These are phyloP conservation scores for Straminergon stramineum DNA, from an alignment of 225 moss, liverwort and hornwort genomes.

Conservation along the genomic window DNA sequence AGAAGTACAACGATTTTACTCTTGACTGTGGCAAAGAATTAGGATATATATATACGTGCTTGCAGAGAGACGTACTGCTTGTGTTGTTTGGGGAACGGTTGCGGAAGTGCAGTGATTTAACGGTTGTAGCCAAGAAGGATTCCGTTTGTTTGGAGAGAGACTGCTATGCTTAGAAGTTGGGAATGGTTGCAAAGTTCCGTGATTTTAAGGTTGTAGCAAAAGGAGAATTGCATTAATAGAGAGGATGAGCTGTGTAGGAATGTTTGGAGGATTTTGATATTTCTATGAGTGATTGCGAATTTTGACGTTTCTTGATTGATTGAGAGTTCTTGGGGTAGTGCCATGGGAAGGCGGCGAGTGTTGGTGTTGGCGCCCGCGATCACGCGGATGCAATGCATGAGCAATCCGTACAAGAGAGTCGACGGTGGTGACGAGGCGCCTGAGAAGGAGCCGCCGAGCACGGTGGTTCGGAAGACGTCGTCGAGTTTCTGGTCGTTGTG, in stretches of 20 bases:
- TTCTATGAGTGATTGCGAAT: background rate
- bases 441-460: background rate
- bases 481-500: constrained; percentile 29
- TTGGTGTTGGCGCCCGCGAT: constrained; percentile 39
- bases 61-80: too few relatives aligned
- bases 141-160: background rate
- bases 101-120: background rate
- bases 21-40: background rate
- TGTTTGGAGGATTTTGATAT: background rate
- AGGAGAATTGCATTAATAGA: background rate
- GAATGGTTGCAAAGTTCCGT: background rate
- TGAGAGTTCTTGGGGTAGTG: background rate
- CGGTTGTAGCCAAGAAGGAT: background rate
- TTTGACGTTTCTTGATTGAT: background rate
- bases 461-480: background rate
- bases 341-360: constrained; percentile 45
- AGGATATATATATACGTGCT: background rate
- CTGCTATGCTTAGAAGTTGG: background rate
- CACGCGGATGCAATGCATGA: constrained; percentile 41
- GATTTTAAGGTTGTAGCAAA: background rate
- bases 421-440: background rate
- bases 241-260: background rate
- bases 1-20: background rate
- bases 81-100: background rate
- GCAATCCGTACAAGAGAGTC: constrained; percentile 29